Conservation (phyloP, 1,284 basidiomycete genomes). For the Ustilago lituana region DNA sequence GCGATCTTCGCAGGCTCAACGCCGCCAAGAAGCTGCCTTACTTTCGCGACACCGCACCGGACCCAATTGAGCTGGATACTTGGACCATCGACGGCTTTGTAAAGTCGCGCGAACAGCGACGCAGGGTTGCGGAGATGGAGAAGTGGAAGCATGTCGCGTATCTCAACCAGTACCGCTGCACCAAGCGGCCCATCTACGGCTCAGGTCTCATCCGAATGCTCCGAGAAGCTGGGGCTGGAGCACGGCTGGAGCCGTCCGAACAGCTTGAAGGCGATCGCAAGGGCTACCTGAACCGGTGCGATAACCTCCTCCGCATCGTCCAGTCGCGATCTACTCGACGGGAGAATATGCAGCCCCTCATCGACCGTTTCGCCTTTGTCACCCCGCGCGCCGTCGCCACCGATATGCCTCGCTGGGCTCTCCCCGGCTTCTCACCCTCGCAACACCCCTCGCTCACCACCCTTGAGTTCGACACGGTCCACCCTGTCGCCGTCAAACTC, state of each 20-base stretch:
- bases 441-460: constrained; percentile 26
- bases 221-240: constrained; percentile 15
- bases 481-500: constrained; percentile 80
- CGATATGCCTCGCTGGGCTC: constrained; percentile 76
- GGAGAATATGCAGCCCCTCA: constrained; percentile 71
- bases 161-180: constrained; percentile 81
- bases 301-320: constrained; percentile 68
- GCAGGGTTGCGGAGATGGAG: constrained; percentile 72
- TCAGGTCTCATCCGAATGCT: constrained; percentile 40
- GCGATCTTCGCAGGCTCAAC: constrained; percentile 76
- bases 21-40: constrained; percentile 76
- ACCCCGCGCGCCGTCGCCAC: constrained; percentile 82
- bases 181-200: constrained; percentile 74
- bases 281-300: constrained; percentile 74
- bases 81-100: constrained; percentile 80
- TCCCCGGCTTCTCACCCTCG: constrained; percentile 69
- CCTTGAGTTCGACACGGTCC: constrained; percentile 71
- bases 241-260: constrained; percentile 28
- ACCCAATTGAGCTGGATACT: constrained; percentile 72
- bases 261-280: constrained; percentile 67
- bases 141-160: constrained; percentile 79
- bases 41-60: constrained; percentile 68
- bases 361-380: constrained; percentile 83
- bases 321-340: constrained; percentile 75
- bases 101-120: constrained; percentile 73